Conservation (phyloP, 139 green algal species). For the Ulvella scutata region DNA sequence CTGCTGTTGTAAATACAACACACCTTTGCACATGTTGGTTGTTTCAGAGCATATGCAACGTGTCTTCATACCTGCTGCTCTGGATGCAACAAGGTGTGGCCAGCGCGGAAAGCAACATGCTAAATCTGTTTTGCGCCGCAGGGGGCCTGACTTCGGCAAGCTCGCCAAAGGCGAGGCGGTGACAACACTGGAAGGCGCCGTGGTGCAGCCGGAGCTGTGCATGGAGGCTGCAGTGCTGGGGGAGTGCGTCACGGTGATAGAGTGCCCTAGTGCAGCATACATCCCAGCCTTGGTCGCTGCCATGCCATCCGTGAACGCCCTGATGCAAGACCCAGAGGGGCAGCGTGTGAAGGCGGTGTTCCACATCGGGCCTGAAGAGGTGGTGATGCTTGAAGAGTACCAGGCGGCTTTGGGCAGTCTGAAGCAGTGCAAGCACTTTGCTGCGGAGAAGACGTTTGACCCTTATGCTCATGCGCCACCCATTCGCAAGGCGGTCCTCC, state of each 20-base stretch:
- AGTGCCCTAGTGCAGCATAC: slow-evolving; percentile 48
- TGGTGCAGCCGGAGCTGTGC: slow-evolving; percentile 35
- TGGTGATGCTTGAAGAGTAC: slow-evolving; percentile 6
- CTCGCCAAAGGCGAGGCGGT: slow-evolving; percentile 60
- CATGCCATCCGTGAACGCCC: background rate
- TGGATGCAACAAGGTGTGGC: background rate
- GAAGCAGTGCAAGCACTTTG: background rate
- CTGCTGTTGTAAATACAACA: background rate
- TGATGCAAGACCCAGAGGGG: background rate
- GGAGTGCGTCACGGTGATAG: slow-evolving; percentile 64
- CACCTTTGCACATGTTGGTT: background rate
- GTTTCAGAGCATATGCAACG: background rate
- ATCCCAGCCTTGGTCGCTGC: slow-evolving; percentile 16
- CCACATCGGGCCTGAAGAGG: slow-evolving; percentile 6
- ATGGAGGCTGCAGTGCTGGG: slow-evolving; percentile 40
- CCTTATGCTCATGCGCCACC: background rate
- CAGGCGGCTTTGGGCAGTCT: background rate
- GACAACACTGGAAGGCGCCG: slow-evolving; percentile 20
- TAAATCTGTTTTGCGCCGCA: background rate
- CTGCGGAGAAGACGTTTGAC: background rate
- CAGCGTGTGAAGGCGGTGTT: slow-evolving; percentile 4
- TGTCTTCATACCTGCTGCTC: background rate
- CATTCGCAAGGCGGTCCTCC: background rate
- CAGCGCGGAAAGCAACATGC: background rate
- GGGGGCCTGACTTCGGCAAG: slow-evolving; percentile 44